Conservation (phyloP, 2,329 filamentous ascomycete genomes). For the Fusarium multiceps region DNA sequence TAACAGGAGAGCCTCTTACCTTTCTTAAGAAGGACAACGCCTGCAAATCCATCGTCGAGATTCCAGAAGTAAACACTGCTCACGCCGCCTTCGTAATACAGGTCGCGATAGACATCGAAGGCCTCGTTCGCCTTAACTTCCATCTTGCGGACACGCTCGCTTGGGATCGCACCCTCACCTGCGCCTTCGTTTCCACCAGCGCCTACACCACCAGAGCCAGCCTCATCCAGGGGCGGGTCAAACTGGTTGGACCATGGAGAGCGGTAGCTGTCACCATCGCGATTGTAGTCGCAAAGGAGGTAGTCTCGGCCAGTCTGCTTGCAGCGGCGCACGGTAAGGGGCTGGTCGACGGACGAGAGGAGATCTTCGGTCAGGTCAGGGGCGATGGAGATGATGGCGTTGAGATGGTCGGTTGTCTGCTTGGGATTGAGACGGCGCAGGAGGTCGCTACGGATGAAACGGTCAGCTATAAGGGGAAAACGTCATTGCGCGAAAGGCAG, state of each 20-base stretch:
- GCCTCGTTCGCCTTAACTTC: slow-evolving; percentile 94
- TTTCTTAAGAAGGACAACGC: slow-evolving; percentile 96
- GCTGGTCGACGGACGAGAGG: slow-evolving; percentile 96
- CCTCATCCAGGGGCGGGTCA: slow-evolving; percentile 83
- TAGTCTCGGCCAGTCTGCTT: slow-evolving; percentile 92
- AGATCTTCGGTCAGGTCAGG: slow-evolving; percentile 97
- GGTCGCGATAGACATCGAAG: slow-evolving; percentile 94
- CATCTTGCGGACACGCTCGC: slow-evolving; percentile 91
- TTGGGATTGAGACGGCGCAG: slow-evolving; percentile 97
- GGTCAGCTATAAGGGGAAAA: slow-evolving; percentile 22
- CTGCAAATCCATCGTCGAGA: slow-evolving; percentile 96
- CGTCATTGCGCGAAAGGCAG: slow-evolving; percentile 2
- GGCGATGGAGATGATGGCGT: slow-evolving; percentile 86
- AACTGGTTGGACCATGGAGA: slow-evolving; percentile 99
- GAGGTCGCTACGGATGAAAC: slow-evolving; percentile 77
- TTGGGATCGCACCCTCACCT: slow-evolving; percentile 86
- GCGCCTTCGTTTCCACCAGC: slow-evolving; percentile 68
- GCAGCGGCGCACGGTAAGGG: slow-evolving; percentile 87
- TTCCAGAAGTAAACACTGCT: slow-evolving; percentile 99
- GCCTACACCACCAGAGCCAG: slow-evolving; percentile 64
- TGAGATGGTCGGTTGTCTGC: slow-evolving; percentile 87
- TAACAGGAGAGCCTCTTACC: slow-evolving; percentile 60
- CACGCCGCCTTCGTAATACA: slow-evolving; percentile 97
- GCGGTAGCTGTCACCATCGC: slow-evolving; percentile 96
- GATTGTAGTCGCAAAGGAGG: slow-evolving; percentile 99